Base-by-base conservation (phyloP, 768 basidiomycete species). In the Auriscalpium microsporum region DNA sequence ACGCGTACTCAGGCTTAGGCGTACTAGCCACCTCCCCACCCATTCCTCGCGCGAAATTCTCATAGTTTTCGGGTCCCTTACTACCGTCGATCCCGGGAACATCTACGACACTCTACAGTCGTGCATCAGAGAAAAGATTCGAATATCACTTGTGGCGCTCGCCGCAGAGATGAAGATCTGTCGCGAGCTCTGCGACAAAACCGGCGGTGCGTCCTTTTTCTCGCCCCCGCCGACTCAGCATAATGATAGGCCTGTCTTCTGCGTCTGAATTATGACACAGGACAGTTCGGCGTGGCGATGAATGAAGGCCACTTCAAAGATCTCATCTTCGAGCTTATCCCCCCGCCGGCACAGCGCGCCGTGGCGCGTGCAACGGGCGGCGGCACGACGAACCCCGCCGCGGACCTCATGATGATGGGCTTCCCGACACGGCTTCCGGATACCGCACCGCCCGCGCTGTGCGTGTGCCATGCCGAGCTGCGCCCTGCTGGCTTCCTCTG, bases 81-180 rank as follows among this genome's bases (percentile, higher is more conserved):
- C 96, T 1, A 96, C 94, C 2, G 93, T 92, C 67, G 96, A 99
- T 65, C 96, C 96, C 6, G 91, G 93, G 19, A 96, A 95, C 61
- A 93, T 99, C 57, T 92, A 95, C 60, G 87, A 94, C 58, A 94
- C 94, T 0, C 76, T 99, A n/a, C 81, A 87, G n/a, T 78, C 80
- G 2, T 92, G 93, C 60, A 74, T 90, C 53, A 81, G 80, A 58
- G 86, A 84, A 67, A 89, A 86, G 66, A 87, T 96, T 53, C 88
- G 94, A 42, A 87, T 97, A 59, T 94, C 87, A 4, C 82, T 98
- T 52, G 92, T 99, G 38, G 92, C 94, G 1, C 80, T 99, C 36
- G 90, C 94, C 0, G 96, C 96, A 7, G 96, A 98, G 69, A 95
- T 98, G 87, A 97, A 97, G 69, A 90, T 99, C 37, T 97, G 94